Conservation (phyloP, 2,329 filamentous ascomycete species). For the Aspergillus sp. region DNA sequence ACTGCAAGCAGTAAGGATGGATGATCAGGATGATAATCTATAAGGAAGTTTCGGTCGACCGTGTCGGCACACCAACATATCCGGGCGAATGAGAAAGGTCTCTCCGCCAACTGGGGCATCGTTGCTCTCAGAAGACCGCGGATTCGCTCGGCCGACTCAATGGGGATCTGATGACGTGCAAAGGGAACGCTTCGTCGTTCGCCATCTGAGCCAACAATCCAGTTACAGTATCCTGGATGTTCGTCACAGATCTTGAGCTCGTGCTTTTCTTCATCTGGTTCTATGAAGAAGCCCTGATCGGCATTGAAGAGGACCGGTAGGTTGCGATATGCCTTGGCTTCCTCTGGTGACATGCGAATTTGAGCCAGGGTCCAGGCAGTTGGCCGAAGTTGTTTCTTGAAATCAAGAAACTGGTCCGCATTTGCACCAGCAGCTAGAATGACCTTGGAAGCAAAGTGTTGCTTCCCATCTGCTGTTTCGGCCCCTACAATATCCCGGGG, state of each 20-base stretch:
- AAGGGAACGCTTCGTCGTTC: conserved; percentile 42
- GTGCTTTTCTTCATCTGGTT: conserved; percentile 45
- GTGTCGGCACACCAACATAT: conserved; percentile 63
- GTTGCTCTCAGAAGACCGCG: conserved; percentile 54
- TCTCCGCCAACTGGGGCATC: conserved; percentile 55
- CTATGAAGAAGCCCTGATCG: conserved; percentile 54
- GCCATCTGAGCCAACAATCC: conserved; percentile 29
- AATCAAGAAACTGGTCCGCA: conserved; percentile 51
- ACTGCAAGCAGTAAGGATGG: conserved; percentile 48
- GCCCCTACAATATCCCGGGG: background rate
- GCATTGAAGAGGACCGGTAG: conserved; percentile 55
- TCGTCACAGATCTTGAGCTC: conserved; percentile 52
- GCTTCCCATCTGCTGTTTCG: conserved; percentile 45
- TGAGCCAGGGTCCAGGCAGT: conserved; percentile 59
- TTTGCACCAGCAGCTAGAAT: conserved; percentile 57
- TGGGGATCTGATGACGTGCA: conserved; percentile 47
- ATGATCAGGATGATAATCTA: conserved; percentile 52
- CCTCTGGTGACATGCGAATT: conserved; percentile 51
- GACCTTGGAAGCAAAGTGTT: conserved; percentile 46
- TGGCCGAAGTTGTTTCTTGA: conserved; percentile 55
- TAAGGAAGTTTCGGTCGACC: conserved; percentile 55
- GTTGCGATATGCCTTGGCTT: conserved; percentile 49
- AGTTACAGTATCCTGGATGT: conserved; percentile 59
- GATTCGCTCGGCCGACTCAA: conserved; percentile 50
- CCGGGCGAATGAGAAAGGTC: conserved; percentile 53